Evolutionary conservation across 495 filamentous ascomycete species (phyloP).

Genomic region (Lophium mytilinum): DNA sequence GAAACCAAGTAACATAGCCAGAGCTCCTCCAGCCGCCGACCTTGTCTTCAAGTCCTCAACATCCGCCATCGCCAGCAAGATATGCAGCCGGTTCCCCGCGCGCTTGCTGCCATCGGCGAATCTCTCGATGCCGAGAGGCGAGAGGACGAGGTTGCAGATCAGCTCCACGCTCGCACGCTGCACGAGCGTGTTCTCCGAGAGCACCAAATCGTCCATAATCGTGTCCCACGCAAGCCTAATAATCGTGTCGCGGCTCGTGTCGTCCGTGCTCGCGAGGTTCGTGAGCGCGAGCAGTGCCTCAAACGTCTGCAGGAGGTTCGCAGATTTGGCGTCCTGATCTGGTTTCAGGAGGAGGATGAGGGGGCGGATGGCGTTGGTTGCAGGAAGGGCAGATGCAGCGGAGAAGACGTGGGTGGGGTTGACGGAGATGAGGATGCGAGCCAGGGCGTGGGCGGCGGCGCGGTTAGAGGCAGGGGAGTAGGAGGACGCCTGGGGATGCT

Average conservation of each 20-base stretch:
- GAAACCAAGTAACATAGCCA: constrained; percentile 75
- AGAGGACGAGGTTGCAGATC: constrained; percentile 83
- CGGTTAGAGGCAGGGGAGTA: constrained; percentile 35
- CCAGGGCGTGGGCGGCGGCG: constrained; percentile 73
- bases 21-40: constrained; percentile 75
- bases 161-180: constrained; percentile 81
- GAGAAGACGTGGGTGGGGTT: constrained; percentile 83
- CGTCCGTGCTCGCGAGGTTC: constrained; percentile 76
- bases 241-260: constrained; percentile 58
- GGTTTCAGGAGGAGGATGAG: constrained; percentile 61
- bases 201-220: constrained; percentile 67
- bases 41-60: constrained; percentile 72
- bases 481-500: background rate
- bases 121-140: constrained; percentile 60
- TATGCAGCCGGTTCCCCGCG: constrained; percentile 64
- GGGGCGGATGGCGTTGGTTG: constrained; percentile 70
- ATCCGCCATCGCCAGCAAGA: constrained; percentile 80
- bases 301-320: constrained; percentile 71
- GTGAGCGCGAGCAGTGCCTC: constrained; percentile 87
- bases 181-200: constrained; percentile 66
- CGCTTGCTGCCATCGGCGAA: constrained; percentile 60
- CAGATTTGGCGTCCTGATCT: constrained; percentile 46
- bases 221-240: constrained; percentile 61
- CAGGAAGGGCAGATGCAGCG: constrained; percentile 59
- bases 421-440: constrained; percentile 84